Evolutionary conservation across 441 rosid species (phyloP).

Genomic region (Eutrema salsugineum): DNA sequence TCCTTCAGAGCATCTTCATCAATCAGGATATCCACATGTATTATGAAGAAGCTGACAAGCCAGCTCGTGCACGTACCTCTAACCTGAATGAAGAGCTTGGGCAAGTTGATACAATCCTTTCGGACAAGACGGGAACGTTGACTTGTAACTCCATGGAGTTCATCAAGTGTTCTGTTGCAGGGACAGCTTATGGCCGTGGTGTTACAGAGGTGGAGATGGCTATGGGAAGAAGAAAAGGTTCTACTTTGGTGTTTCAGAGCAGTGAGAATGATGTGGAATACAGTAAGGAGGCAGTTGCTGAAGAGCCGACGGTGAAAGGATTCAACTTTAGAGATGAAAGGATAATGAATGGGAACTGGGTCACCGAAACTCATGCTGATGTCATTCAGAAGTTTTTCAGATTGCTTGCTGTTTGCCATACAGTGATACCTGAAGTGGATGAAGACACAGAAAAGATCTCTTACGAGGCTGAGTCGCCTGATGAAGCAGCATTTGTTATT

Average conservation of each 20-base stretch:
- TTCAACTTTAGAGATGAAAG: conserved; percentile 83
- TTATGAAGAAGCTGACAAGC: conserved; percentile 73
- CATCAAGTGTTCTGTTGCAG: conserved; percentile 83
- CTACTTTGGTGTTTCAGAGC: conserved; percentile 31
- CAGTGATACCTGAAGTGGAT: conserved; percentile 86
- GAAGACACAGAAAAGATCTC: conserved; percentile 56
- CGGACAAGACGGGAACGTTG: conserved; percentile 94
- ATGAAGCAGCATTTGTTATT: conserved; percentile 93
- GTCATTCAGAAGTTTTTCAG: conserved; percentile 60
- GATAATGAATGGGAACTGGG: conserved; percentile 68
- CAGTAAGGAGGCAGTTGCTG: conserved; percentile 33
- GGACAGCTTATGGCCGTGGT: conserved; percentile 78
- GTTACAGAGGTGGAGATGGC: conserved; percentile 84
- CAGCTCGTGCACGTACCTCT: conserved; percentile 91
- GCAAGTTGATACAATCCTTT: conserved; percentile 84
- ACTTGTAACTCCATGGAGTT: conserved; percentile 97
- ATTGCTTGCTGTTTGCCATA: conserved; percentile 76
- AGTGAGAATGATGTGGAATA: conserved; percentile 33
- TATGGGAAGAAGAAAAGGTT: conserved; percentile 56
- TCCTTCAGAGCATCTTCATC: conserved; percentile 79
- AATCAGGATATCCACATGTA: conserved; percentile 84
- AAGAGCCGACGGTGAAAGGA: conserved; percentile 53
- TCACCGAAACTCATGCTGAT: conserved; percentile 54
- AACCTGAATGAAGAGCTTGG: conserved; percentile 97
- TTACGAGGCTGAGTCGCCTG: conserved; percentile 96